Conservation (phyloP, 192 early-diverging fungal genomes). For the Allomyces arbusculus region DNA sequence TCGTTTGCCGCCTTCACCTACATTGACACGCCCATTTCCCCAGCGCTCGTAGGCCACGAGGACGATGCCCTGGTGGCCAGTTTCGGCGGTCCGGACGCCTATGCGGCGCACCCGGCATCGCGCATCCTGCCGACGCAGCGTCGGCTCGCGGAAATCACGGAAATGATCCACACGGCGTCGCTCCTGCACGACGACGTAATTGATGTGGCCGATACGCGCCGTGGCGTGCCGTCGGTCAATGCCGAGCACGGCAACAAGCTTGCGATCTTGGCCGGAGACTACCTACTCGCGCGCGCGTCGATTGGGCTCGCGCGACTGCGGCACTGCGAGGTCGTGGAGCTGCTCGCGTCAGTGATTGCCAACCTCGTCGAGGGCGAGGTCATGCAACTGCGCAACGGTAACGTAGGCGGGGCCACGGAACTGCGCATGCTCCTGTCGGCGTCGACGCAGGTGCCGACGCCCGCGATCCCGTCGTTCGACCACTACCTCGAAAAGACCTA, state of each 20-base stretch:
- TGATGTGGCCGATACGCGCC: conserved; percentile 51
- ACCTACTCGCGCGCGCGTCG: conserved; percentile 78
- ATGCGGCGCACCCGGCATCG: conserved; percentile 10
- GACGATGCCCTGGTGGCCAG: conserved; percentile 3
- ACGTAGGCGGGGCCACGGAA: conserved; percentile 15
- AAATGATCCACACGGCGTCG: conserved; percentile 96
- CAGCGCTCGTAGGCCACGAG: conserved; percentile 1
- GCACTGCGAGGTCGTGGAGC: conserved; percentile 78
- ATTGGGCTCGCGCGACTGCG: conserved; percentile 73
- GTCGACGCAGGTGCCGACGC: conserved; percentile 7
- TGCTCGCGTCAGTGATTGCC: conserved; percentile 77
- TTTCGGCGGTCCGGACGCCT: conserved; percentile 3
- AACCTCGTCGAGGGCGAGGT: conserved; percentile 95
- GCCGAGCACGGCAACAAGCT: conserved; percentile 89
- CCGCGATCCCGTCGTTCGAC: conserved; percentile 37
- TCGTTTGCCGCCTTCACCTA: conserved; percentile 2
- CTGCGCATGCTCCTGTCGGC: not conserved
- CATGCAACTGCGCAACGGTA: conserved; percentile 69
- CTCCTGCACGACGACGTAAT: conserved; percentile 85
- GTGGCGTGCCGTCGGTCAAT: conserved; percentile 56
- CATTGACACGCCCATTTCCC: not conserved
- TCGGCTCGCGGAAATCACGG: conserved; percentile 85
- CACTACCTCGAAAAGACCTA: conserved; percentile 93
- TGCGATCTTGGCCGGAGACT: conserved; percentile 87
- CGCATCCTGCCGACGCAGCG: conserved; percentile 68